Percentiles rank a stretch among this genome's conserved stretches.
Conservation (phyloP, 495 filamentous ascomycete genomes). For the Xylaria longipes region DNA sequence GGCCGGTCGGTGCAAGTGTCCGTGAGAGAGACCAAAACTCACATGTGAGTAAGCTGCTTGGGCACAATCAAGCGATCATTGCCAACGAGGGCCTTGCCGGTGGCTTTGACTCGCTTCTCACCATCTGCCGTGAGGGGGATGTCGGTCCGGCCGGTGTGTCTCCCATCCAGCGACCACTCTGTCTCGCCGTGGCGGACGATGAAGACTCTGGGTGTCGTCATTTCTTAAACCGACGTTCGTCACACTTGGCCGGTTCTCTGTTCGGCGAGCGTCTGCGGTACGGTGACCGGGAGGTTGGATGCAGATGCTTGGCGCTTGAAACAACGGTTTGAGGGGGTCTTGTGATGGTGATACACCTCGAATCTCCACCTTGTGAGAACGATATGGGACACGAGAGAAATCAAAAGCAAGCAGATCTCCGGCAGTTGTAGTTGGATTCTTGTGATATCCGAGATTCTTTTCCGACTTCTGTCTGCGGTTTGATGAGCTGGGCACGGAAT, state of each 20-base stretch:
- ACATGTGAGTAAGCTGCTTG: conserved; percentile 77
- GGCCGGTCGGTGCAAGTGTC: not conserved
- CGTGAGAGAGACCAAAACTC: conserved; percentile 35
- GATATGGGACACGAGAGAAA: not conserved
- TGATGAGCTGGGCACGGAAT: not conserved
- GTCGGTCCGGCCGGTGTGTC: conserved; percentile 87
- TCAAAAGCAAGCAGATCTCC: not conserved
- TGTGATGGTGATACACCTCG: conserved; percentile 5
- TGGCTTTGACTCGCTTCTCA: conserved; percentile 81
- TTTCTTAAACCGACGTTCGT: conserved; percentile 20
- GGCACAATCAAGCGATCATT: conserved; percentile 87
- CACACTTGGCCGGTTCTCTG: not conserved
- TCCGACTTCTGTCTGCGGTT: not conserved
- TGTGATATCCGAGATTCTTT: not conserved
- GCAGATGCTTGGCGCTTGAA: conserved; percentile 1
- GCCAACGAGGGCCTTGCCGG: conserved; percentile 83
- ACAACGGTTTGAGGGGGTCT: conserved; percentile 2
- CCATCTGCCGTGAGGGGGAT: conserved; percentile 86
- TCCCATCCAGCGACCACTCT: conserved; percentile 93
- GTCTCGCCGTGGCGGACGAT: conserved; percentile 94
- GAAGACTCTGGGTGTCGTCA: conserved; percentile 80
- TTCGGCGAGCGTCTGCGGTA: not conserved
- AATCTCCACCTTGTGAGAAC: conserved; percentile 14
- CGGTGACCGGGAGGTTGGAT: not conserved
- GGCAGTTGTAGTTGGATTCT: not conserved